These are phyloP conservation scores for Diplodia intermedia DNA, from an alignment of 2,329 filamentous ascomycete species.

Conservation along the genomic window DNA sequence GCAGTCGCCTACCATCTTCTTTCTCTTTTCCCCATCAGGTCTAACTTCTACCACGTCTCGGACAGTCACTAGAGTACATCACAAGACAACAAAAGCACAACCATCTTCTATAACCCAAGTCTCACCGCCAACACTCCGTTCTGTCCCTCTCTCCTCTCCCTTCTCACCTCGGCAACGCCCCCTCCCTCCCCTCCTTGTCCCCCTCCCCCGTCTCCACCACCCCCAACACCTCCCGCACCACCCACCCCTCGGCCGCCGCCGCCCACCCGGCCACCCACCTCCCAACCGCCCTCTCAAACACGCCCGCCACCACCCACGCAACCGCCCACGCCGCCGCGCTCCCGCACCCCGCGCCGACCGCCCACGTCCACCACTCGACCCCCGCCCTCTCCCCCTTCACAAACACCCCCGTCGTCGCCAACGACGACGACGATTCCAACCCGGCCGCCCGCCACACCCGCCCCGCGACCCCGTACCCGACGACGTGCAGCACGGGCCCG, in stretches of 20 bases:
- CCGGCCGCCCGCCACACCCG: neutral
- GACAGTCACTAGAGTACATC: too few species aligned
- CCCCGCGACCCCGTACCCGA: neutral
- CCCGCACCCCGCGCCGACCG: neutral
- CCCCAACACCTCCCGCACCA: neutral
- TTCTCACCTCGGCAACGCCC: neutral
- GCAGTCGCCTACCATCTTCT: too few species aligned
- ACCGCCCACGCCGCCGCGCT: neutral
- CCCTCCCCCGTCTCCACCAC: neutral
- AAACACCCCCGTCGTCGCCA: neutral
- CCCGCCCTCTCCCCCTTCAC: neutral
- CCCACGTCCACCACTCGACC: neutral
- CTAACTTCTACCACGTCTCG: too few species aligned
- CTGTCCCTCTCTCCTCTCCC: too few species aligned
- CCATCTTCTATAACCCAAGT: too few species aligned
- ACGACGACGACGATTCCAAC: neutral
- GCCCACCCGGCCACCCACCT: neutral
- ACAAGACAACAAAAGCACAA: too few species aligned
- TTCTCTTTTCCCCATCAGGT: too few species aligned
- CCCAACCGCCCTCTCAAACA: constrained; percentile 6
- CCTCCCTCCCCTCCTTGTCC: neutral
- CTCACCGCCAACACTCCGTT: too few species aligned
- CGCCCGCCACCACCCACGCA: constrained; percentile 10
- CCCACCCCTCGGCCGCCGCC: neutral
- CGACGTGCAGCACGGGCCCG: constrained; percentile 13